Percentiles rank a stretch among this genome's conserved stretches.
Evolutionary conservation across 2,329 filamentous ascomycete species (phyloP).

Genomic region (Fusarium subglutinans): DNA sequence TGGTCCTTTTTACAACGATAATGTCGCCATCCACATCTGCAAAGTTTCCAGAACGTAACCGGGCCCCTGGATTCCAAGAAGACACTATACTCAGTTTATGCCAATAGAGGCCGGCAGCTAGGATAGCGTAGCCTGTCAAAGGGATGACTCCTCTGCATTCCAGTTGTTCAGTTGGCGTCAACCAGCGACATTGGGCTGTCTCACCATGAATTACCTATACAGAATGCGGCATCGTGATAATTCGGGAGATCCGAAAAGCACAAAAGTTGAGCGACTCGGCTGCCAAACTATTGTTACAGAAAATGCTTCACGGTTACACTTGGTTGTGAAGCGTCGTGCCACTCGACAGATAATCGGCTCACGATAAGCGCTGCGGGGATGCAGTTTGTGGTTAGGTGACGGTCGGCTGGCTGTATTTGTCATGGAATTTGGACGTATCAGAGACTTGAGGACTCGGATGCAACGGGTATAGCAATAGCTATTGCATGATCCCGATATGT

Average conservation of each 20-base stretch:
- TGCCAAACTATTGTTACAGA: not conserved
- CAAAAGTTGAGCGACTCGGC: not conserved
- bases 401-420: not conserved
- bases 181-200: not conserved
- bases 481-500: constrained; percentile 33
- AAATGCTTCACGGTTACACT: not conserved
- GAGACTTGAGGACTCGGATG: constrained; percentile 4
- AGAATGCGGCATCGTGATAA: constrained; percentile 11
- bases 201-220: constrained; percentile 7
- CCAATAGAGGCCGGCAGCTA: not conserved
- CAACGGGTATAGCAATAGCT: constrained; percentile 26
- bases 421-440: constrained; percentile 8
- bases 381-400: constrained; percentile 8
- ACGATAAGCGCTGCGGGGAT: constrained; percentile 16
- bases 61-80: not conserved
- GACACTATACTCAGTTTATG: constrained; percentile 10
- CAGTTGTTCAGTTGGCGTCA: constrained; percentile 24
- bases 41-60: constrained; percentile 42
- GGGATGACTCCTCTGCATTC: constrained; percentile 33
- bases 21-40: constrained; percentile 66
- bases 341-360: constrained; percentile 27
- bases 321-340: constrained; percentile 30
- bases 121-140: not conserved
- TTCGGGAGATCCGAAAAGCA: constrained; percentile 14
- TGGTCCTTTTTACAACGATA: constrained; percentile 72